These are phyloP conservation scores for Hemileccinum impolitum DNA, from an alignment of 768 basidiomycete species.

Conservation along the genomic window DNA sequence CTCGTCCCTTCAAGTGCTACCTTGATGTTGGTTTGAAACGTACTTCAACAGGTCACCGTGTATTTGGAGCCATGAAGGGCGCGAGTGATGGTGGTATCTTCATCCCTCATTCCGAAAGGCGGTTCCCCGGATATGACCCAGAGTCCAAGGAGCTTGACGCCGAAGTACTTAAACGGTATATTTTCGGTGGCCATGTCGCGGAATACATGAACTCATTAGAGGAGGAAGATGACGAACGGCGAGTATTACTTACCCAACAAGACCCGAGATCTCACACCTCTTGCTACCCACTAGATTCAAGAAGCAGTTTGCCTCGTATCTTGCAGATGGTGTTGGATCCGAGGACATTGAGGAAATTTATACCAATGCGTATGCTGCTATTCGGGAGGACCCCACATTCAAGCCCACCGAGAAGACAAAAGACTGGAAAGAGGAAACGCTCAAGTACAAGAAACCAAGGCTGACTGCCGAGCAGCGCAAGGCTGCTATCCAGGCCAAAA, in stretches of 20 bases:
- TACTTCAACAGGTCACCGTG: slow-evolving; percentile 94
- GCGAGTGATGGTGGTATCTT: slow-evolving; percentile 96
- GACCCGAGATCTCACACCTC: slow-evolving; percentile 2
- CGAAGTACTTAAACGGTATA: slow-evolving; percentile 96
- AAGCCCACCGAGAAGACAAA: slow-evolving; percentile 83
- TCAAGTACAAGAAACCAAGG: slow-evolving; percentile 64
- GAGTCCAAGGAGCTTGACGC: slow-evolving; percentile 92
- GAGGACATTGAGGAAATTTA: slow-evolving; percentile 98
- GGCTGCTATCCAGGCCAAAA: slow-evolving; percentile 80
- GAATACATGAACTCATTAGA: slow-evolving; percentile 99
- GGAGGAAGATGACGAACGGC: slow-evolving; percentile 99
- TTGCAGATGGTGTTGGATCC: slow-evolving; percentile 91
- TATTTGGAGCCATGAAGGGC: slow-evolving; percentile 99
- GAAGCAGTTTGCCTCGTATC: slow-evolving; percentile 94
- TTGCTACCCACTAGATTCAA: slow-evolving; percentile 65
- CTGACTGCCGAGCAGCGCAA: slow-evolving; percentile 78
- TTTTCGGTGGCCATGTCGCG: slow-evolving; percentile 94
- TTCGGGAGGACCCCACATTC: slow-evolving; percentile 92
- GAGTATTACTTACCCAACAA: slow-evolving; percentile 20
- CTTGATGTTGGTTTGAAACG: slow-evolving; percentile 98
- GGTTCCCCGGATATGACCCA: slow-evolving; percentile 96
- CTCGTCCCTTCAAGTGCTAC: slow-evolving; percentile 98
- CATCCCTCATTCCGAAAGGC: slow-evolving; percentile 96
- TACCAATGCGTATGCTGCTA: slow-evolving; percentile 88
- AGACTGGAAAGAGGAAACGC: slow-evolving; percentile 87